These are phyloP conservation scores for Trichoderma simmonsii DNA, from an alignment of 2,329 filamentous ascomycete genomes.

Conservation along the genomic window DNA sequence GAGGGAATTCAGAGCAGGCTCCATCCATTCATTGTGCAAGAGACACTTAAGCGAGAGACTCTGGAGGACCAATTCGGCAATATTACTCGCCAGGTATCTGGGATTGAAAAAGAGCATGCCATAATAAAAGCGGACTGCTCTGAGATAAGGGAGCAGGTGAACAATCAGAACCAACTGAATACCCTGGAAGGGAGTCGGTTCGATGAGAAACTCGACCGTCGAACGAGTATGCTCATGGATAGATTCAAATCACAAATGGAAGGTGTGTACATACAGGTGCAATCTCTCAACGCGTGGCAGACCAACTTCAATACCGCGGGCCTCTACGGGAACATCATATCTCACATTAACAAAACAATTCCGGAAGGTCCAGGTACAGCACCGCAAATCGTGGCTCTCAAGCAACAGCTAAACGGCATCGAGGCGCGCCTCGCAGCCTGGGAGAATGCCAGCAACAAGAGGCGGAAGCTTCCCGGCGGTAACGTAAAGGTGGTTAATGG, in stretches of 20 bases:
- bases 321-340: constrained; percentile 41
- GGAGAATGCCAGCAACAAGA: constrained; percentile 2
- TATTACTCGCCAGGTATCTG: constrained; percentile 1
- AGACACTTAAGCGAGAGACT: constrained; percentile 18
- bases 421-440: not conserved
- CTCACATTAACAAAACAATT: constrained; percentile 33
- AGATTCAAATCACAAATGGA: not conserved
- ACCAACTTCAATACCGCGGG: constrained; percentile 46
- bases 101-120: constrained; percentile 5
- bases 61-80: constrained; percentile 18
- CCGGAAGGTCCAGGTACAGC: constrained; percentile 19
- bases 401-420: not conserved
- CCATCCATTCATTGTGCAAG: constrained; percentile 24
- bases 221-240: not conserved
- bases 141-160: constrained; percentile 22
- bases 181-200: constrained; percentile 34
- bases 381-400: constrained; percentile 24
- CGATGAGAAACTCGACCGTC: not conserved
- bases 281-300: constrained; percentile 45
- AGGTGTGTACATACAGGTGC: constrained; percentile 24
- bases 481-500: not conserved
- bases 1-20: not conserved
- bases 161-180: constrained; percentile 19
- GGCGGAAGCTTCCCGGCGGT: constrained; percentile 9
- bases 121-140: not conserved